phyloP scores from a whole-genome alignment of 2,329 filamentous ascomycete species.

The Chrysosphaeria jannelii region DNA sequence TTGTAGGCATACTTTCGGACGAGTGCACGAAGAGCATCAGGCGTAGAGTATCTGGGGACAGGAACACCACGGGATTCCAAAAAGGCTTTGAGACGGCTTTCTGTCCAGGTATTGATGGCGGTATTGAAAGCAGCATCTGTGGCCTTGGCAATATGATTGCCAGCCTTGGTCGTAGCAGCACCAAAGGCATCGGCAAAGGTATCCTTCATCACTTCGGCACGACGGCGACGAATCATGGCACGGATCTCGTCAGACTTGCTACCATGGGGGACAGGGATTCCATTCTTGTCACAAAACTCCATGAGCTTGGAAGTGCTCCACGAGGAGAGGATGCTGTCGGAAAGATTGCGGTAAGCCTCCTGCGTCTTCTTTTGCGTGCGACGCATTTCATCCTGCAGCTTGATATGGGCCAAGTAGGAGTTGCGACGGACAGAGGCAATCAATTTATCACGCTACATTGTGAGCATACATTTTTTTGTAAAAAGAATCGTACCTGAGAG shows the following conservation, averaged over 20 bases:
- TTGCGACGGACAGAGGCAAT: slow-evolving; percentile 77
- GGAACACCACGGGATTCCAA: slow-evolving; percentile 50
- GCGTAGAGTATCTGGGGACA: slow-evolving; percentile 39
- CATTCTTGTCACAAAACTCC: slow-evolving; percentile 76
- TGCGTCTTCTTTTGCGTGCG: slow-evolving; percentile 11
- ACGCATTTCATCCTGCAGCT: slow-evolving; percentile 27
- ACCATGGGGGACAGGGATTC: slow-evolving; percentile 67
- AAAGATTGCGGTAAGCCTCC: slow-evolving; percentile 39
- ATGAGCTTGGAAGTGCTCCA: slow-evolving; percentile 82
- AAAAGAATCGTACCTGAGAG: slow-evolving; percentile 16
- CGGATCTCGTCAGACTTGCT: slow-evolving; percentile 73
- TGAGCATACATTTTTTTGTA: neutral
- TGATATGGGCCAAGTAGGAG: slow-evolving; percentile 47
- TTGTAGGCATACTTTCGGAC: slow-evolving; percentile 48
- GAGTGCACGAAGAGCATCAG: slow-evolving; percentile 40
- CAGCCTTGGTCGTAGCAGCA: slow-evolving; percentile 43
- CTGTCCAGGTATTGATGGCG: slow-evolving; percentile 33
- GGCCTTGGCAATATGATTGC: slow-evolving; percentile 47
- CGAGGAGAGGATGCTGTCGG: slow-evolving; percentile 58
- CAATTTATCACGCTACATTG: slow-evolving; percentile 42
- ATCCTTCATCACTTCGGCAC: slow-evolving; percentile 38
- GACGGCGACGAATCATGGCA: slow-evolving; percentile 68
- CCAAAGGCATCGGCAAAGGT: slow-evolving; percentile 29
- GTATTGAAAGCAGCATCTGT: slow-evolving; percentile 43
- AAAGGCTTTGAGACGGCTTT: slow-evolving; percentile 48